These are phyloP conservation scores for Ballota nigra DNA, from an alignment of 257 asterid species.

Conservation along the genomic window DNA sequence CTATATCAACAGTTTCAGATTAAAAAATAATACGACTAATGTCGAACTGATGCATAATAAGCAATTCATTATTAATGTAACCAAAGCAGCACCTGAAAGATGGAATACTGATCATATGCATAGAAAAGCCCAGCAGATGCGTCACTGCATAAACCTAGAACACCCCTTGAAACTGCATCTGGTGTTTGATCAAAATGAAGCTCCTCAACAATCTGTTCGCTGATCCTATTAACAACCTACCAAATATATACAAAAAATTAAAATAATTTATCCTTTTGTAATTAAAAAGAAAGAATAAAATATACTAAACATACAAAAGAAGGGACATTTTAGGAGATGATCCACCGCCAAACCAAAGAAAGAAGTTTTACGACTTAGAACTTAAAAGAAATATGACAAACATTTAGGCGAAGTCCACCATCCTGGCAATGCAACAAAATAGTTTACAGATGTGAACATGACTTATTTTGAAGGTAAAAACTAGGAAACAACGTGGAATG, in stretches of 20 bases:
- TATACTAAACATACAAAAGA: not conserved
- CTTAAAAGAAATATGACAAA: slow-evolving; percentile 2
- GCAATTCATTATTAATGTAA: slow-evolving; percentile 16
- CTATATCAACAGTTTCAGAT: slow-evolving; percentile 40
- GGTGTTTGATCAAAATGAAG: slow-evolving; percentile 79
- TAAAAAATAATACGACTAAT: slow-evolving; percentile 6
- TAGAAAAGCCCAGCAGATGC: slow-evolving; percentile 98
- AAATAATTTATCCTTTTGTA: not conserved
- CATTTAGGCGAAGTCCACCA: slow-evolving; percentile 5
- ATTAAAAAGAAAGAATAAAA: not conserved
- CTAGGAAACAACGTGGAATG: not conserved
- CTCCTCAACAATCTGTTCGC: slow-evolving; percentile 93
- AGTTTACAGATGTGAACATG: slow-evolving; percentile 2
- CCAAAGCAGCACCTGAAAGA: slow-evolving; percentile 71
- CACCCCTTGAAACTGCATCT: slow-evolving; percentile 75
- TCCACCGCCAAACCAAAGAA: not conserved
- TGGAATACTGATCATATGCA: slow-evolving; percentile 89
- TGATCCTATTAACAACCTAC: slow-evolving; percentile 93
- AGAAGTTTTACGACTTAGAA: not conserved
- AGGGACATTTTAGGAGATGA: not conserved
- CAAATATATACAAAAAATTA: slow-evolving; percentile 20
- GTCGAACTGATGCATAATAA: slow-evolving; percentile 13
- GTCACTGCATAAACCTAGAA: slow-evolving; percentile 93
- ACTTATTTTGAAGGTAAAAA: not conserved
- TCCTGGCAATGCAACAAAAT: slow-evolving; percentile 3